Evolutionary conservation across 2,329 filamentous ascomycete genomes (phyloP), one percentile per base, ranked within the genome.

Genomic region (Pseudopyricularia cyperi): DNA sequence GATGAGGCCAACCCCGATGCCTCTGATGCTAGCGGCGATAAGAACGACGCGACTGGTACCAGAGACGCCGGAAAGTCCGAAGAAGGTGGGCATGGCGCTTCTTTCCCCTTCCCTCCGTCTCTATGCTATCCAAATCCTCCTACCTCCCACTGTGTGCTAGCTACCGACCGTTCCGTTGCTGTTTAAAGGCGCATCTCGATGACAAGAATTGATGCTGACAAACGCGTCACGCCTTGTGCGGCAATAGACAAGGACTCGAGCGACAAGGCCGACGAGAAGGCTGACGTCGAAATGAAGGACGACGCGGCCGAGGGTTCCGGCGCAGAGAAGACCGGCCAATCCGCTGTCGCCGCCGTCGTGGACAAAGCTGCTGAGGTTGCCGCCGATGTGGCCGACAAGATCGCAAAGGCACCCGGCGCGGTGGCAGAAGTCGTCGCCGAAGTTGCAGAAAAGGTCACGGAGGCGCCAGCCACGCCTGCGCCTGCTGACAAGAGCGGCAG

Each of bases 201-300:
- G 39, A 44, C 9, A 7, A 44, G 39, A 11, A 44, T 44, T 15
- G 39, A 22, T 26, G 17, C 39, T 44, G 17, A 44, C 39, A 26
- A 44, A 19, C 39, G 39, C 12, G 19, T 24, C 39, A 26, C 17
- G 39, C 3, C 17, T 39, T 15, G 35, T 39, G 35, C 39, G 39
- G 14, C 39, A 44, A 44, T 22, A 44, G 39, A 44, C 61, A 63
- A 46, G 50, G 60, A 50, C 59, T 44, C 59, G 52, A 54, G 59
- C 44, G 65, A 64, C 48, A 64, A 63, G 49, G 48, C 63, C 15
- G 55, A 60, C 54, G 63, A 66, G 46, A 55, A 59, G 52, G 57
- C 65, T 55, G 72, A 73, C 56, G 80, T 79, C 11, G 85, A 90
- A 64, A 86, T 83, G 24, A 82, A 82, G 73, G 83, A 47, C 35